Base-by-base conservation (phyloP, 1,284 basidiomycete genomes). In the Apiotrichum porosum region DNA sequence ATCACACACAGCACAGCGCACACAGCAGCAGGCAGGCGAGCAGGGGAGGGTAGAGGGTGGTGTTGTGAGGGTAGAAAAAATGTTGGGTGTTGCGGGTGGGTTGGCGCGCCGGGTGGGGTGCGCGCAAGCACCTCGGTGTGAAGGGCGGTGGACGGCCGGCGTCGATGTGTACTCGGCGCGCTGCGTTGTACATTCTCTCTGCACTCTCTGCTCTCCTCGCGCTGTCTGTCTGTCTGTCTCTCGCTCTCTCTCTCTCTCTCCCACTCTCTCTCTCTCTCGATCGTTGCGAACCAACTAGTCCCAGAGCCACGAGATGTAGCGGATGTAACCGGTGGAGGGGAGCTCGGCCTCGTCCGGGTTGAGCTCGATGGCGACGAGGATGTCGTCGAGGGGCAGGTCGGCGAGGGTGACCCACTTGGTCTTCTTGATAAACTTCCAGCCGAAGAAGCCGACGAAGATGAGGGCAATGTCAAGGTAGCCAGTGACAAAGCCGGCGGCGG, bases 381-480 rank as follows among this genome's bases (percentile, higher is more conserved):
- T 54, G 14, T 49, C 54, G 31, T 52, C 44, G 6, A 62, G 45
- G 10, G 60, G 60, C 2, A 61, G 33, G 9, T 56, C 49, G 6
- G 24, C 18, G 14, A 58, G 47, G n/a, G 12, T 32, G 21, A 60
- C 54, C n/a, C 47, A 46, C 32, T 44, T 46, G 3, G 56, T 56
- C 17, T 44, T 43, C 44, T 56, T 56, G 47, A 49, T 32, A 9
- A 56, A 9, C 42, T 58, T 61, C 56, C 56, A 61, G 10, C 45
- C 22, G n/a, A 46, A 14, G 32, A 39, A 54, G 10, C 50, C 55
- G 24, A 33, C 44, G 4, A 41, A 18, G 13, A 63, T 44, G 4
- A 63, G 57, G 1, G 49, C 54, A 38, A 63, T 61, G 39, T 63
- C 61, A 37, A 2, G 18, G 41, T 62, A 60, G 17, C 46, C 39